These are phyloP conservation scores for Malassezia yamatoensis DNA, from an alignment of 1,284 basidiomycete species.

Conservation along the genomic window DNA sequence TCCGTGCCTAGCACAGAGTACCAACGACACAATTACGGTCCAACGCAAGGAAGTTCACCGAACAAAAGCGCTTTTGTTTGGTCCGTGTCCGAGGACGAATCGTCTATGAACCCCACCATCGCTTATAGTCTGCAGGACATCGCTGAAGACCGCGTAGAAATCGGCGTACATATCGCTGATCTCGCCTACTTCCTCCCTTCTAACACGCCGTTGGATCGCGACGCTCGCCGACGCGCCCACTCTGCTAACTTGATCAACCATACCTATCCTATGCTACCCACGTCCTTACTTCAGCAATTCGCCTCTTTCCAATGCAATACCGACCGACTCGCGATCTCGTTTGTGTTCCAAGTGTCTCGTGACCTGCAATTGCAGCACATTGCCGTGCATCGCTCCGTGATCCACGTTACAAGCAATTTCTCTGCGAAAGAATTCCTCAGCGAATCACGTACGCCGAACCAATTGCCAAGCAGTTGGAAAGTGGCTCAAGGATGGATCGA, in stretches of 20 bases:
- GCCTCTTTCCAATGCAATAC: background rate
- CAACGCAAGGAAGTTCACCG: slow-evolving; percentile 16
- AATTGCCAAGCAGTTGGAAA: no score
- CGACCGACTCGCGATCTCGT: slow-evolving; percentile 19
- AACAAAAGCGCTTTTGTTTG: no score
- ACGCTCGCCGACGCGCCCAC: slow-evolving; percentile 91
- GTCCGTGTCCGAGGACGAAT: no score
- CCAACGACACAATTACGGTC: slow-evolving; percentile 77
- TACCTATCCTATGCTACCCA: slow-evolving; percentile 52
- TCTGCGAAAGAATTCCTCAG: no score
- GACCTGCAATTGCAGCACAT: slow-evolving; percentile 68
- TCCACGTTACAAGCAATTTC: slow-evolving; percentile 44
- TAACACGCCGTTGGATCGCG: slow-evolving; percentile 89
- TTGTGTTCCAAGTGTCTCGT: slow-evolving; percentile 66
- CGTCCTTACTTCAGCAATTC: background rate
- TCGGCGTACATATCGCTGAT: slow-evolving; percentile 90
- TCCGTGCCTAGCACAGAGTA: slow-evolving; percentile 83
- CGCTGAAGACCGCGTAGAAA: slow-evolving; percentile 70
- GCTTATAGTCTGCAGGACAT: slow-evolving; percentile 78
- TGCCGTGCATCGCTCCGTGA: slow-evolving; percentile 84
- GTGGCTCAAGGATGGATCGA: no score
- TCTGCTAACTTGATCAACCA: slow-evolving; percentile 93
- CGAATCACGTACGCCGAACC: no score
- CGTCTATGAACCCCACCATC: slow-evolving; percentile 56
- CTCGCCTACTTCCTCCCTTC: slow-evolving; percentile 89